Conservation (phyloP, 2,329 filamentous ascomycete species). For the Fonsecaea pedrosoi region DNA sequence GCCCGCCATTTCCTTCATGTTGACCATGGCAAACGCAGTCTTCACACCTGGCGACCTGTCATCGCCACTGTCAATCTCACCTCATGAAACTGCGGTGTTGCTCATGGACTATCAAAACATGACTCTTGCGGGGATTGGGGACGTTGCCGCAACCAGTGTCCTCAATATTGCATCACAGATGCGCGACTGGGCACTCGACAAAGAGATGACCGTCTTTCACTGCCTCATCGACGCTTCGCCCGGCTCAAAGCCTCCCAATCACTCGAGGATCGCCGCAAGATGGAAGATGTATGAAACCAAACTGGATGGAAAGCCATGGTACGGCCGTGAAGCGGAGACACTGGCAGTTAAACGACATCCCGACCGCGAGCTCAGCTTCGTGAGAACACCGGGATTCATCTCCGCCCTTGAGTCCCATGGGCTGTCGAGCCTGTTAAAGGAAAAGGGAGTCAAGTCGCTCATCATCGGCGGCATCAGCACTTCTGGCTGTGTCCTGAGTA, state of each 20-base stretch:
- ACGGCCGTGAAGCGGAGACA: slow-evolving; percentile 34
- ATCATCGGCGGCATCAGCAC: slow-evolving; percentile 34
- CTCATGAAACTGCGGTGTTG: slow-evolving; percentile 43
- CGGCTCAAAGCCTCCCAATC: slow-evolving; percentile 35
- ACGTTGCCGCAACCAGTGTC: slow-evolving; percentile 29
- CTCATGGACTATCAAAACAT: slow-evolving; percentile 45
- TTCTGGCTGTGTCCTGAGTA: slow-evolving; percentile 42
- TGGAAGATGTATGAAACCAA: slow-evolving; percentile 26
- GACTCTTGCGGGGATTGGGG: slow-evolving; percentile 35
- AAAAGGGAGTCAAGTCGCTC: slow-evolving; percentile 33
- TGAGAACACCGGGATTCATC: slow-evolving; percentile 39
- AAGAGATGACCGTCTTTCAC: slow-evolving; percentile 43
- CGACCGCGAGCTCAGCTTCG: slow-evolving; percentile 38
- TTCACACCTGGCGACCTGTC: slow-evolving; percentile 28
- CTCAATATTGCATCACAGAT: slow-evolving; percentile 38
- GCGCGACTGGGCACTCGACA: slow-evolving; percentile 42
- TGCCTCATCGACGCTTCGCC: slow-evolving; percentile 40
- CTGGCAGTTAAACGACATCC: slow-evolving; percentile 25
- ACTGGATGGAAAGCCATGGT: slow-evolving; percentile 26
- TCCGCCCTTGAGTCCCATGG: slow-evolving; percentile 43
- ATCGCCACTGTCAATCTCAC: slow-evolving; percentile 37
- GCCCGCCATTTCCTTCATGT: neutral
- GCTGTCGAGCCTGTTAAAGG: slow-evolving; percentile 37
- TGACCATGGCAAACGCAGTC: slow-evolving; percentile 11
- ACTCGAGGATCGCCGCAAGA: slow-evolving; percentile 37